phyloP scores from a whole-genome alignment of 805 yeast species.

The Metschnikowia cubensis region DNA sequence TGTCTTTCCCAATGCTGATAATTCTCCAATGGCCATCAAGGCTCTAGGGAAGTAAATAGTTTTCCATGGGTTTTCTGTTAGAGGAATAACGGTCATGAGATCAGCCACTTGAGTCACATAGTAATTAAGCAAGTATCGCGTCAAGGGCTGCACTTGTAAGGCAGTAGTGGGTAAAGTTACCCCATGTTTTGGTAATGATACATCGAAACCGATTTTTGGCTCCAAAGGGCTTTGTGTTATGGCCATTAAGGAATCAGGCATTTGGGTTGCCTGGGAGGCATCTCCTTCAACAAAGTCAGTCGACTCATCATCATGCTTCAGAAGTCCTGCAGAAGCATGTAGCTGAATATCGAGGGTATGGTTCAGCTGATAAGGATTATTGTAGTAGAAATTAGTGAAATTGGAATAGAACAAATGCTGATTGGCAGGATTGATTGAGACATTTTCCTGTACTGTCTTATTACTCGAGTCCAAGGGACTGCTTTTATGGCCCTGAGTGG shows the following conservation, averaged over 20 bases:
- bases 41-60: constrained; percentile 84
- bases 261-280: constrained; percentile 31
- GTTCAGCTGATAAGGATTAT: constrained; percentile 36
- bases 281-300: constrained; percentile 37
- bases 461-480: constrained; percentile 2
- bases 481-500: constrained; percentile 1
- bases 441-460: constrained; percentile 9
- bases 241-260: constrained; percentile 55
- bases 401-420: constrained; percentile 37
- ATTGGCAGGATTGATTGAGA: constrained; percentile 30
- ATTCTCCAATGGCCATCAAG: constrained; percentile 74
- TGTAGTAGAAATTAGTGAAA: constrained; percentile 36
- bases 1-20: constrained; percentile 68
- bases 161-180: constrained; percentile 53
- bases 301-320: constrained; percentile 25
- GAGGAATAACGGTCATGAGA: constrained; percentile 65
- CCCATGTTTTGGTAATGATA: constrained; percentile 26
- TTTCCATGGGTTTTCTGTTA: constrained; percentile 83
- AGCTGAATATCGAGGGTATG: constrained; percentile 40
- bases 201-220: constrained; percentile 43
- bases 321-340: constrained; percentile 32
- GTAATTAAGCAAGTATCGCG: constrained; percentile 67
- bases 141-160: constrained; percentile 60
- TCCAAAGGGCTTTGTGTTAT: constrained; percentile 37
- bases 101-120: constrained; percentile 77